Evolutionary conservation across 2,329 filamentous ascomycete species (phyloP).

Genomic region (Ophiosphaerella korrae): DNA sequence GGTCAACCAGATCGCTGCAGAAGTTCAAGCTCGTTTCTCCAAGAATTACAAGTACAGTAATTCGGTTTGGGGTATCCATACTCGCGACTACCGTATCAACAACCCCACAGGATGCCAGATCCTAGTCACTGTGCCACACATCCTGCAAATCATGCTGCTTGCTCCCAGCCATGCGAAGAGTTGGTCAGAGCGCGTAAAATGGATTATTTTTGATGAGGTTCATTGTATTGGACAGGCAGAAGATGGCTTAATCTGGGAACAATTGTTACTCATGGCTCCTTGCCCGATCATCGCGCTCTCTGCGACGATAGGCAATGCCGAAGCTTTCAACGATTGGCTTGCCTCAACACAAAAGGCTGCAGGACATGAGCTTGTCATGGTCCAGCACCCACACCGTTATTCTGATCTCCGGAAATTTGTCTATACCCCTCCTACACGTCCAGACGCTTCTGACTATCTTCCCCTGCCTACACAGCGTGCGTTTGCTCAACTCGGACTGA

Average conservation of each 20-base stretch:
- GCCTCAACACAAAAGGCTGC: constrained; percentile 65
- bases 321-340: constrained; percentile 73
- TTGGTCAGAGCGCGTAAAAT: constrained; percentile 71
- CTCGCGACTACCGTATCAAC: constrained; percentile 75
- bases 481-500: constrained; percentile 54
- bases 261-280: constrained; percentile 73
- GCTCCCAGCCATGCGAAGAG: constrained; percentile 68
- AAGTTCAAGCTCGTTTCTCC: constrained; percentile 74
- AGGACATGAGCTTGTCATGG: constrained; percentile 68
- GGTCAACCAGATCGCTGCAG: constrained; percentile 82
- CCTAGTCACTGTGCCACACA: constrained; percentile 76
- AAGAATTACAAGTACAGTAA: constrained; percentile 66
- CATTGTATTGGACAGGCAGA: constrained; percentile 79
- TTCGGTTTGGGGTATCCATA: constrained; percentile 80
- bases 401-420: constrained; percentile 79
- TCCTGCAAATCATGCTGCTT: constrained; percentile 76
- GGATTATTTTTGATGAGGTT: constrained; percentile 83
- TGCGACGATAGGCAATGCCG: constrained; percentile 77
- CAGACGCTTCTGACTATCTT: constrained; percentile 51
- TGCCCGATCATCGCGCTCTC: constrained; percentile 81
- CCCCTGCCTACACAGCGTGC: constrained; percentile 51
- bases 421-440: constrained; percentile 58
- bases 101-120: constrained; percentile 74
- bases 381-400: constrained; percentile 71
- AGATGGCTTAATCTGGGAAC: constrained; percentile 79